Evolutionary conservation across 768 basidiomycete genomes (phyloP).

Genomic region (Agrocybe pediades): DNA sequence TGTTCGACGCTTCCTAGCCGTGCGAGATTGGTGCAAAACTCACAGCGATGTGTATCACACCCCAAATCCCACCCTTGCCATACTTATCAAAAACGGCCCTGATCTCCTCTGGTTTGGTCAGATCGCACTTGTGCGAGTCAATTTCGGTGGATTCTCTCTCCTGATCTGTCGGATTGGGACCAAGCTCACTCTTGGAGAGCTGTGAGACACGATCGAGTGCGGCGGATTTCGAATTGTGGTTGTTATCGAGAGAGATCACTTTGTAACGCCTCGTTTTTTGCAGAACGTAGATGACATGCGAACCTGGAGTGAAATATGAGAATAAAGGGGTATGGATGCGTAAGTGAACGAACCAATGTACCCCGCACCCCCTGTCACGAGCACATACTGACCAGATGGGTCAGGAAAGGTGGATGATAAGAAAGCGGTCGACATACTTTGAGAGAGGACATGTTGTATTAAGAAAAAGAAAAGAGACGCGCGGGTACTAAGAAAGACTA

Average conservation of each 20-base stretch:
- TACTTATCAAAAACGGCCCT: conserved; percentile 82
- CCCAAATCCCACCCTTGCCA: conserved; percentile 91
- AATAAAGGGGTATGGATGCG: conserved; percentile 2
- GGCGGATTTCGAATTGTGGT: conserved; percentile 84
- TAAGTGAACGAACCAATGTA: conserved; percentile 70
- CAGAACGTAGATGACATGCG: conserved; percentile 87
- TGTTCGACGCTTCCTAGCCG: conserved; percentile 3
- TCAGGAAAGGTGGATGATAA: conserved; percentile 18
- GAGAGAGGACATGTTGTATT: conserved; percentile 31
- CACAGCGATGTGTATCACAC: conserved; percentile 93
- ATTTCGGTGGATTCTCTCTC: conserved; percentile 77
- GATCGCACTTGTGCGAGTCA: conserved; percentile 69
- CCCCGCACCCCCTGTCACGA: conserved; percentile 74
- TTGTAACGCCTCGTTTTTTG: conserved; percentile 88
- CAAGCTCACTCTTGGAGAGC: conserved; percentile 76
- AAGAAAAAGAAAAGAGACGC: conserved; percentile 4
- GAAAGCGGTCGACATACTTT: conserved; percentile 42
- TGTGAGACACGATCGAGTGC: conserved; percentile 77
- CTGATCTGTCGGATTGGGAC: conserved; percentile 59
- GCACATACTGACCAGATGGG: conserved; percentile 37
- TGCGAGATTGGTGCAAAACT: conserved; percentile 28
- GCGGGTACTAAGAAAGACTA: not conserved
- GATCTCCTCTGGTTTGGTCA: conserved; percentile 73
- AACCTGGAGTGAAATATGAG: conserved; percentile 54
- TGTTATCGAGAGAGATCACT: conserved; percentile 94